Conservation (phyloP, 2,329 filamentous ascomycete genomes). For the Pseudocercospora ulei region DNA sequence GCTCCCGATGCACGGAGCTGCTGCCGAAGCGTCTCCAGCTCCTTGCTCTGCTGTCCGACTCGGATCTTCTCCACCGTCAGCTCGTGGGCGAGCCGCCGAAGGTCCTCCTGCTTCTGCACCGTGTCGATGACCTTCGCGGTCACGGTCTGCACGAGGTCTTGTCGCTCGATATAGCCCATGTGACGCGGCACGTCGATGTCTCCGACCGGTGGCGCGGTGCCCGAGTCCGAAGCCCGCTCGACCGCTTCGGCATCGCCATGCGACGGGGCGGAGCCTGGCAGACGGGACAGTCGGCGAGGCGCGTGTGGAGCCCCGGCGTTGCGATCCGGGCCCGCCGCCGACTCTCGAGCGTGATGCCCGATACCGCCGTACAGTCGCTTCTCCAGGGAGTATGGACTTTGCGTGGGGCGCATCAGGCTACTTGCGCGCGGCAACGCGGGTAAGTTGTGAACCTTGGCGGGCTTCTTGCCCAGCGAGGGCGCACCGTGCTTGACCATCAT, state of each 20-base stretch:
- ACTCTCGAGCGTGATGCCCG: slow-evolving; percentile 9
- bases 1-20: slow-evolving; percentile 1
- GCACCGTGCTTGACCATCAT: slow-evolving; percentile 27
- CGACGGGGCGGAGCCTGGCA: neutral
- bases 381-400: slow-evolving; percentile 10
- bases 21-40: slow-evolving; percentile 12
- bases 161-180: slow-evolving; percentile 22
- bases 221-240: neutral
- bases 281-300: neutral
- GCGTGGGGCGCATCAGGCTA: slow-evolving; percentile 1
- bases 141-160: slow-evolving; percentile 16
- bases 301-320: neutral
- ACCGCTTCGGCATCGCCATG: neutral
- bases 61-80: slow-evolving; percentile 18
- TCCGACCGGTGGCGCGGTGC: neutral
- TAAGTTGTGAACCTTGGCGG: slow-evolving; percentile 12
- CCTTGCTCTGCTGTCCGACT: slow-evolving; percentile 13
- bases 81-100: slow-evolving; percentile 15
- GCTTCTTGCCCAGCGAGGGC: slow-evolving; percentile 18
- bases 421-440: slow-evolving; percentile 13
- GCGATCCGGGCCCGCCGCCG: neutral
- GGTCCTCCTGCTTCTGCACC: slow-evolving; percentile 16
- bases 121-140: slow-evolving; percentile 9
- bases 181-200: slow-evolving; percentile 16
- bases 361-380: slow-evolving; percentile 11